phyloP scores from a whole-genome alignment of 352 stramenopile species.

The Phytopythium sindhum region DNA sequence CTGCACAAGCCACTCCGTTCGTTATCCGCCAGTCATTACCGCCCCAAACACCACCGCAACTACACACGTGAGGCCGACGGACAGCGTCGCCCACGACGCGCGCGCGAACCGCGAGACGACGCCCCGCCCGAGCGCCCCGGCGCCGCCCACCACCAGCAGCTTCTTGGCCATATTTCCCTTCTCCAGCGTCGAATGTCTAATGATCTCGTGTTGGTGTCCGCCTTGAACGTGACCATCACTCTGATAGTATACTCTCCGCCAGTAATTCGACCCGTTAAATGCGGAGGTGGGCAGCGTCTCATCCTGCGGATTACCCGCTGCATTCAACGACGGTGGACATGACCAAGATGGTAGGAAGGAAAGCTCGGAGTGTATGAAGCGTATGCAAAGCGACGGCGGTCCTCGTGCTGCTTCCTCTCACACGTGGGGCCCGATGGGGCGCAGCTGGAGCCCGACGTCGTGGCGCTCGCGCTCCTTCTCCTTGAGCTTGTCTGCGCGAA shows the following conservation, averaged over 20 bases:
- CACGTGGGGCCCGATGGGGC: conserved; percentile 8
- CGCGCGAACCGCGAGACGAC: conserved; percentile 58
- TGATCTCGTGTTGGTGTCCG: too few species aligned
- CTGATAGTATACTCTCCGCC: neutral
- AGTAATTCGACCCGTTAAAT: neutral
- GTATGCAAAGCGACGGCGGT: neutral
- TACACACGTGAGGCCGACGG: conserved; percentile 61
- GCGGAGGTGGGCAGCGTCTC: neutral
- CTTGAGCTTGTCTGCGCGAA: conserved; percentile 52
- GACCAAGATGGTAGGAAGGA: neutral
- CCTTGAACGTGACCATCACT: conserved; percentile 10
- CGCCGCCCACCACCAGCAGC: conserved; percentile 72
- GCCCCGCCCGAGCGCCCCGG: conserved; percentile 68
- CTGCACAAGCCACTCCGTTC: too few species aligned
- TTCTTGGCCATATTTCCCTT: conserved; percentile 37
- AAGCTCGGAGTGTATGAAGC: neutral
- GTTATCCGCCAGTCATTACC: neutral
- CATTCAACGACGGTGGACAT: neutral
- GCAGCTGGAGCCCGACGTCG: conserved; percentile 54
- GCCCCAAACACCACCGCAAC: neutral
- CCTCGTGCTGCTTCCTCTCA: neutral
- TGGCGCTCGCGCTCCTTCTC: conserved; percentile 55
- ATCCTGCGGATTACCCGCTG: neutral
- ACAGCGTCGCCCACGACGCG: conserved; percentile 65
- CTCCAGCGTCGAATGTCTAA: neutral